These are phyloP conservation scores for Aurinia saxatilis DNA, from an alignment of 345 rosid species.

Conservation along the genomic window DNA sequence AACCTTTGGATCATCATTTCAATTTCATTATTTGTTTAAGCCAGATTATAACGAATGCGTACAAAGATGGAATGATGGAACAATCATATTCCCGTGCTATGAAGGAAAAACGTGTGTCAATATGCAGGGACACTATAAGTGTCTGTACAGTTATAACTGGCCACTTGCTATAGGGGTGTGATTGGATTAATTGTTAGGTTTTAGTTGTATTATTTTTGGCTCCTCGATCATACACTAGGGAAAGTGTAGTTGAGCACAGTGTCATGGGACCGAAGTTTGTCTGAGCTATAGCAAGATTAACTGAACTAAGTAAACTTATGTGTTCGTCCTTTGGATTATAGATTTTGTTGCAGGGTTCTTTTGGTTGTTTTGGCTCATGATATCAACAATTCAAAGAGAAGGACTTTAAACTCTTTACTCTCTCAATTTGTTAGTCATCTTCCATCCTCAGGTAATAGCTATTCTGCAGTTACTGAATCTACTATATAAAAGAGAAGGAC, in stretches of 20 bases:
- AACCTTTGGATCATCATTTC: no score
- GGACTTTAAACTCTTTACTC: conserved; percentile 77
- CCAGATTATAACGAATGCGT: no score
- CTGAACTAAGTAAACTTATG: conserved; percentile 61
- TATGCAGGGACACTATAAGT: no score
- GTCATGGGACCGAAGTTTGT: conserved; percentile 87
- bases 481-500: no score
- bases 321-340: background rate
- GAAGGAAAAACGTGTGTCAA: no score
- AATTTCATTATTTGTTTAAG: no score
- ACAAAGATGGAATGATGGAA: no score
- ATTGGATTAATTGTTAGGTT: conserved; percentile 41
- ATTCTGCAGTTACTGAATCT: background rate
- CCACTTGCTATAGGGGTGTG: no score
- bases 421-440: conserved; percentile 72
- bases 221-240: conserved; percentile 84
- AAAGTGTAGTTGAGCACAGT: conserved; percentile 87
- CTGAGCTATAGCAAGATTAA: conserved; percentile 86
- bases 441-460: conserved; percentile 76
- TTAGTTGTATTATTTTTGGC: conserved; percentile 85
- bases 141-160: no score
- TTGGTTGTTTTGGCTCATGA: conserved; percentile 12
- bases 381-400: conserved; percentile 64
- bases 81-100: no score
- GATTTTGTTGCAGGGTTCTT: background rate